A percentile compares a stretch with the other conserved stretches of the same genome.
phyloP scores from a whole-genome alignment of 139 green algal genomes.

The Micromonas pusilla region DNA sequence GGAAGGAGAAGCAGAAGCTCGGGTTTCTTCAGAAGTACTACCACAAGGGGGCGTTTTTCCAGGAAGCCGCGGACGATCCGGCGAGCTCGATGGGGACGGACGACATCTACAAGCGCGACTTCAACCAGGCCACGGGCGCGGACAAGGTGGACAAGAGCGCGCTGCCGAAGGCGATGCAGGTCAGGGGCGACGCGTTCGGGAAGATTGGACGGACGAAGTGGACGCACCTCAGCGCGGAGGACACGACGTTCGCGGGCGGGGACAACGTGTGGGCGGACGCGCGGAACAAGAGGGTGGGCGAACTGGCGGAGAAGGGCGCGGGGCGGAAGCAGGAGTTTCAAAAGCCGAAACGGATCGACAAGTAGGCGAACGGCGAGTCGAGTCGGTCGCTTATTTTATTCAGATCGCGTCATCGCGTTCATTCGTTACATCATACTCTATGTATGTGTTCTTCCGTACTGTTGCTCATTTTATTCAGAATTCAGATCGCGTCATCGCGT shows the following conservation, averaged over 20 bases:
- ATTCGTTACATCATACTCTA: too few species aligned
- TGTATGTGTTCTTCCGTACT: not conserved
- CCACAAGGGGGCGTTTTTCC: constrained; percentile 96
- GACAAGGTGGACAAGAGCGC: constrained; percentile 83
- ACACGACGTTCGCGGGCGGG: constrained; percentile 54
- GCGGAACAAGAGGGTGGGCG: not conserved
- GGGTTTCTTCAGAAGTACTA: constrained; percentile 98
- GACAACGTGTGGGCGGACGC: constrained; percentile 12
- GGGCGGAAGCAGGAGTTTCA: not conserved
- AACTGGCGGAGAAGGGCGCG: not conserved
- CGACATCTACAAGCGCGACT: constrained; percentile 66
- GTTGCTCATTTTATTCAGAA: not conserved
- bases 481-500: not conserved
- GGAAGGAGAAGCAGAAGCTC: constrained; percentile 53
- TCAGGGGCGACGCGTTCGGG: constrained; percentile 81
- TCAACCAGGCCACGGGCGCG: constrained; percentile 72
- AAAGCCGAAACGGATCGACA: too few species aligned
- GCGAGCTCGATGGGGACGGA: constrained; percentile 40
- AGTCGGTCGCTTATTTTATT: too few species aligned
- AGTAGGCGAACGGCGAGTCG: too few species aligned
- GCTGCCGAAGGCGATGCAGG: constrained; percentile 71
- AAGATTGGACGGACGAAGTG: constrained; percentile 83
- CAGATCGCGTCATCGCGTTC: too few species aligned
- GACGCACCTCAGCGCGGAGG: constrained; percentile 78
- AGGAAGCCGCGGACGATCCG: constrained; percentile 60